Evolutionary conservation across 2,329 filamentous ascomycete genomes (phyloP).

Genomic region (Fusarium aywerte): DNA sequence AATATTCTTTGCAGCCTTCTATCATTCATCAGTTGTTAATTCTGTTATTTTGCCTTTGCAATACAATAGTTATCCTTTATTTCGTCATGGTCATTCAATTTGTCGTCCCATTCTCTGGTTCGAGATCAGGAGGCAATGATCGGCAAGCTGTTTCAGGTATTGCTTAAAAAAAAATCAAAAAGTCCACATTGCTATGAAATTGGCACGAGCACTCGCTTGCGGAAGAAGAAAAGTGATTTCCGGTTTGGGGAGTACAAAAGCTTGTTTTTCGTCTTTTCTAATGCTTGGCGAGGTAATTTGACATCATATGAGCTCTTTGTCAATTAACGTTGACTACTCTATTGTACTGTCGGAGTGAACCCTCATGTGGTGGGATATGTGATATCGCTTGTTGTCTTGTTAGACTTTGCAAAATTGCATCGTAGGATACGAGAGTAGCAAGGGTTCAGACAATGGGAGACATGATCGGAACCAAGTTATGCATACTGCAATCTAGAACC

Average conservation of each 20-base stretch:
- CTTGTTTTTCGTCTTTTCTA: not conserved
- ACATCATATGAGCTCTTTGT: not conserved
- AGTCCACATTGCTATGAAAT: not conserved
- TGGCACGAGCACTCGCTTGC: not conserved
- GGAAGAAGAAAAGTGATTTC: not conserved
- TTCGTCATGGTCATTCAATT: no score
- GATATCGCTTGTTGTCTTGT: not conserved
- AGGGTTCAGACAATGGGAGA: not conserved
- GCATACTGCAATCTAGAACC: no score
- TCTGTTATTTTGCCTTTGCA: not conserved
- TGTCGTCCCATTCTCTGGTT: not conserved
- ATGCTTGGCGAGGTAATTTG: not conserved
- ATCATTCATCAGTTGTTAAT: not conserved
- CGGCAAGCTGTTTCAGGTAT: slow-evolving; percentile 13
- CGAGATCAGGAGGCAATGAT: not conserved
- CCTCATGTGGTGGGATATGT: not conserved
- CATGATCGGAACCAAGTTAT: no score
- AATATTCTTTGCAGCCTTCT: not conserved
- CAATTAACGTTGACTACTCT: accelerated
- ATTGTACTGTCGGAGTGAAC: not conserved
- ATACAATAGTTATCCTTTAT: no score
- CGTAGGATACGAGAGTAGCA: not conserved
- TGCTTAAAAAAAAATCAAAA: not conserved
- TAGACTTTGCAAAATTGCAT: not conserved
- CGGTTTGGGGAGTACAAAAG: not conserved